Percentiles rank a stretch among this genome's conserved stretches.
These are phyloP conservation scores for Euphrasia arctica DNA, from an alignment of 305 asterid genomes.

Conservation along the genomic window DNA sequence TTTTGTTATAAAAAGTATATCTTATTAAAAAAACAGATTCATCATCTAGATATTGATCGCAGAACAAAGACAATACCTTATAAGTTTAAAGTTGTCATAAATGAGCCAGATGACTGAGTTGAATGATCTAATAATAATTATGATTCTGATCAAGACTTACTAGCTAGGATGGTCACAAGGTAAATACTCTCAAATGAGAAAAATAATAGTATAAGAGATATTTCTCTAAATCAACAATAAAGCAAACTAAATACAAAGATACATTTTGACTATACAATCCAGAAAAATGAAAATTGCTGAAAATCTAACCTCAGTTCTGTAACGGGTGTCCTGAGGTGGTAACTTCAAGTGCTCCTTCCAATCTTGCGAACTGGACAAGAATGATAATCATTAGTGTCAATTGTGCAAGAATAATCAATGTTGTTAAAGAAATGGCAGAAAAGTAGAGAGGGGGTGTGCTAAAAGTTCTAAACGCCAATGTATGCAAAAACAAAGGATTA, in stretches of 20 bases:
- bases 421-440: neutral
- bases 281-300: neutral
- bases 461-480: neutral
- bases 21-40: too few species aligned
- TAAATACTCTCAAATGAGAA: slow-evolving; percentile 9
- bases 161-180: neutral
- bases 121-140: slow-evolving; percentile 4
- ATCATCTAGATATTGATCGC: neutral
- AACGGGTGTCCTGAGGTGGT: slow-evolving; percentile 69
- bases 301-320: slow-evolving; percentile 64
- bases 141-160: neutral
- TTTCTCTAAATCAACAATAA: slow-evolving; percentile 3
- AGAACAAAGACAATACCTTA: neutral
- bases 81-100: slow-evolving; percentile 1
- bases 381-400: slow-evolving; percentile 9
- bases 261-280: slow-evolving; percentile 5
- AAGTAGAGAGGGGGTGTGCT: neutral
- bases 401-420: slow-evolving; percentile 1
- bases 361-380: slow-evolving; percentile 61
- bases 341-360: slow-evolving; percentile 70
- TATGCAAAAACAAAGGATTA: slow-evolving; percentile 12
- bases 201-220: neutral
- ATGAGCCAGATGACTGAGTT: neutral
- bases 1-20: too few species aligned
- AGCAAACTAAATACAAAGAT: neutral